Conservation (phyloP, 2,329 filamentous ascomycete species). For the Orbilia ellipsospora region DNA sequence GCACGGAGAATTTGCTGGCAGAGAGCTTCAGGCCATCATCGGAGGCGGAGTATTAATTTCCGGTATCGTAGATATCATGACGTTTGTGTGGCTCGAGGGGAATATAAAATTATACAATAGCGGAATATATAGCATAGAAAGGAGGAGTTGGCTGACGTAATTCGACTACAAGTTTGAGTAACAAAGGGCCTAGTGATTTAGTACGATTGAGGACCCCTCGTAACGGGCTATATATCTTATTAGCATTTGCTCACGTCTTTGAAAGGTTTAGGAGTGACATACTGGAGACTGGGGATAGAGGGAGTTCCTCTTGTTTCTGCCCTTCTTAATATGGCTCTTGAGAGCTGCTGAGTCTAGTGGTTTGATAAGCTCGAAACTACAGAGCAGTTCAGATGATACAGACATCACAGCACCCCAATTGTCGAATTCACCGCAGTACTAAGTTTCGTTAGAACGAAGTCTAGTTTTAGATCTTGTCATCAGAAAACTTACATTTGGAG, state of each 20-base stretch:
- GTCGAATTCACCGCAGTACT: conserved; percentile 99
- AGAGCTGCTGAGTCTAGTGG: conserved; percentile 94
- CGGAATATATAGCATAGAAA: not conserved
- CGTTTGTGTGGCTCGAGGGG: not conserved
- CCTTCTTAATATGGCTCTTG: conserved; percentile 99
- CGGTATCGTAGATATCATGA: conserved; percentile 11
- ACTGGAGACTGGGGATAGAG: conserved; percentile 51
- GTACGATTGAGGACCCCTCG: conserved; percentile 42
- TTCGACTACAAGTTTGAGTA: not conserved
- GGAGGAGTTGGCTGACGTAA: not conserved
- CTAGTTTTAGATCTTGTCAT: not conserved
- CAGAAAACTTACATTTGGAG: conserved; percentile 82
- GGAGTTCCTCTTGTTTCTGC: conserved; percentile 62
- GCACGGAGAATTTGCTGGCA: not conserved
- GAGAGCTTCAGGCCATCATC: not conserved
- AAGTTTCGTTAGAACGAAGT: conserved; percentile 57
- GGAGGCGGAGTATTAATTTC: conserved; percentile 8
- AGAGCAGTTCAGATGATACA: conserved; percentile 89
- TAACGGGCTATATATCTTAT: conserved; percentile 34
- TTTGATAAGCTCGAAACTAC: conserved; percentile 96
- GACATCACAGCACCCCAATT: conserved; percentile 99
- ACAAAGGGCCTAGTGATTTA: conserved; percentile 3
- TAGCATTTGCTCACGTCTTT: not conserved
- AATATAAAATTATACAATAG: conserved; percentile 1
- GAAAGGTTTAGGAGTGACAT: conserved; percentile 7